Evolutionary conservation across 495 filamentous ascomycete genomes (phyloP).

Genomic region (Daldinia caldariorum): DNA sequence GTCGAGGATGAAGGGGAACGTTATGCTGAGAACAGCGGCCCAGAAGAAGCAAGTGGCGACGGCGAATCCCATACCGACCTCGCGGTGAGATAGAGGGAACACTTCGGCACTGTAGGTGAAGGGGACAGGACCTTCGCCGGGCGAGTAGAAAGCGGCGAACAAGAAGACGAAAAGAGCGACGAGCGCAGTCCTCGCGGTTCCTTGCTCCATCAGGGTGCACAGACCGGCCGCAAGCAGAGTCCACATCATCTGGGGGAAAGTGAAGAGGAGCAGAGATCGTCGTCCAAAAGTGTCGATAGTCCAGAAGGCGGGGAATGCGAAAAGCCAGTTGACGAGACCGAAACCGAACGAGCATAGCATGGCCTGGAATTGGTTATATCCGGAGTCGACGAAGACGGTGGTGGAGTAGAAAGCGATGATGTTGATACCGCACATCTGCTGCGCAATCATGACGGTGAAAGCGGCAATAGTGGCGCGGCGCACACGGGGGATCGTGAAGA

Average conservation of each 20-base stretch:
- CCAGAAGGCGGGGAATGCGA: conserved; percentile 82
- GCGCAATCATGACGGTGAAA: conserved; percentile 77
- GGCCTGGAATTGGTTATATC: conserved; percentile 64
- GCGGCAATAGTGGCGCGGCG: conserved; percentile 68
- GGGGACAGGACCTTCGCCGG: conserved; percentile 84
- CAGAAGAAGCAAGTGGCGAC: conserved; percentile 76
- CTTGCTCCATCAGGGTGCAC: conserved; percentile 73
- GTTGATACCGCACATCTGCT: conserved; percentile 90
- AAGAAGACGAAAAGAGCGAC: conserved; percentile 78
- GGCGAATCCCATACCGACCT: conserved; percentile 78
- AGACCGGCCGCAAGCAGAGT: conserved; percentile 77
- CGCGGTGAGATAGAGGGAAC: conserved; percentile 77
- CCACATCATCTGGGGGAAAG: conserved; percentile 87
- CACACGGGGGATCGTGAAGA: conserved; percentile 69
- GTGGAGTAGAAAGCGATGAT: conserved; percentile 89
- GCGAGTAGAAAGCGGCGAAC: conserved; percentile 77
- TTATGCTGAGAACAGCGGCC: conserved; percentile 71
- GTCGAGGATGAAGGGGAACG: conserved; percentile 71
- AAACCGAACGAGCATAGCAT: conserved; percentile 82
- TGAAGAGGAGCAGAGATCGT: conserved; percentile 78
- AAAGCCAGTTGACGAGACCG: conserved; percentile 83
- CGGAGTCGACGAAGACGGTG: conserved; percentile 74
- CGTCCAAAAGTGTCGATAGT: conserved; percentile 89
- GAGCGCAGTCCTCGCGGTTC: conserved; percentile 49
- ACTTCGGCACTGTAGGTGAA: conserved; percentile 85